phyloP scores from a whole-genome alignment of 2,329 filamentous ascomycete genomes.

The Ceratocystis eucalypticola region DNA sequence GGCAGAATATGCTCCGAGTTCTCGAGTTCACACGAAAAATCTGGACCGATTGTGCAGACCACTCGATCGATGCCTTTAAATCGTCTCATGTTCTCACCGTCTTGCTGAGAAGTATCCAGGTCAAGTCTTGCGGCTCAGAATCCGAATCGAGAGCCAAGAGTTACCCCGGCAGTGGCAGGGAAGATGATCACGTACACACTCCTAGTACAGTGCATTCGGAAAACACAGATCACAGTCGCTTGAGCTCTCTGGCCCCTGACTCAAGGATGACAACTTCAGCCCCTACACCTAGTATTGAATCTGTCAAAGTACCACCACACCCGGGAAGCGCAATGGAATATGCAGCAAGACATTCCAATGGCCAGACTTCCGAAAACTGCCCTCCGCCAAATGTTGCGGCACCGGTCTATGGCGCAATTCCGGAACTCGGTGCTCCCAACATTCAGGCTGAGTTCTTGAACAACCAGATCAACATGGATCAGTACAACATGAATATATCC shows the following conservation, averaged over 20 bases:
- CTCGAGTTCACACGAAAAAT: constrained; percentile 63
- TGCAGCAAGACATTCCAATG: background rate
- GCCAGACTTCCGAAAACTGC: no score
- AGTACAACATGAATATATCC: background rate
- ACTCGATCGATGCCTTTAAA: constrained; percentile 83
- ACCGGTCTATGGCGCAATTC: background rate
- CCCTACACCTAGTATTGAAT: background rate
- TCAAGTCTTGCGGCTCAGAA: background rate
- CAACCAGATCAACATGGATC: background rate
- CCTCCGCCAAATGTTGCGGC: background rate
- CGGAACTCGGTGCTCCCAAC: background rate
- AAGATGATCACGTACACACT: background rate
- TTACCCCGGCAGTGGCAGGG: background rate
- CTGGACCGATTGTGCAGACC: constrained; percentile 64
- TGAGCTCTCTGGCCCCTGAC: background rate
- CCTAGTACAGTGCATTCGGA: background rate
- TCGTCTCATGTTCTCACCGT: constrained; percentile 67
- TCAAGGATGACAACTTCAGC: background rate
- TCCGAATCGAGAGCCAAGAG: background rate
- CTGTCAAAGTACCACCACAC: background rate
- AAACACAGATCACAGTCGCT: background rate
- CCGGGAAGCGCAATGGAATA: background rate
- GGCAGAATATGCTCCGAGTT: constrained; percentile 60
- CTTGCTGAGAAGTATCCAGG: constrained; percentile 60
- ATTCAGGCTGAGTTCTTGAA: background rate